phyloP scores from a whole-genome alignment of 1,284 basidiomycete species.

The Cryptococcus depauperatus region DNA sequence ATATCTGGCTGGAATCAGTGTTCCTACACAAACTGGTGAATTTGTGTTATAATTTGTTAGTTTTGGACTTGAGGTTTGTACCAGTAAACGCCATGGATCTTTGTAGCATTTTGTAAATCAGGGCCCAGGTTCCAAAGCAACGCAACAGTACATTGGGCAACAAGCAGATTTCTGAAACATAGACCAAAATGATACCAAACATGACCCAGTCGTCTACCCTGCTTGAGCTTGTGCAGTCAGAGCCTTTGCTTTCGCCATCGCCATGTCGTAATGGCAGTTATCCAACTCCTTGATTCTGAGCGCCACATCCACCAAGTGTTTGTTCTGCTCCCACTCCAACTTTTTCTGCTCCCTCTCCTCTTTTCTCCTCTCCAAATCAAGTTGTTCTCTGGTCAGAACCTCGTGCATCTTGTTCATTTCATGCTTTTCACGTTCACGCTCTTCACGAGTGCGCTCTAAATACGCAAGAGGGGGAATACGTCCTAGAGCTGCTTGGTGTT shows the following conservation, averaged over 20 bases:
- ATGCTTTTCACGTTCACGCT: conserved; percentile 4
- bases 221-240: conserved; percentile 1
- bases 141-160: too few species aligned
- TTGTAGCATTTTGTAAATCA: too few species aligned
- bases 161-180: too few species aligned
- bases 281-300: conserved; percentile 1
- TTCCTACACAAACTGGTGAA: not conserved
- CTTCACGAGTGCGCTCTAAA: not conserved
- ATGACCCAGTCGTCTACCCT: too few species aligned
- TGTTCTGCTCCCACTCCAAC: conserved; percentile 3
- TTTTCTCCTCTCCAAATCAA: not conserved
- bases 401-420: conserved; percentile 1
- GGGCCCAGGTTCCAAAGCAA: too few species aligned
- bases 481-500: not conserved
- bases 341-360: not conserved
- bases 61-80: not conserved
- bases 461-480: not conserved
- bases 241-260: not conserved
- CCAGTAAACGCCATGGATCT: too few species aligned
- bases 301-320: conserved; percentile 3
- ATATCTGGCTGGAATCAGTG: not conserved
- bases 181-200: too few species aligned
- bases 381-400: not conserved
- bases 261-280: not conserved
- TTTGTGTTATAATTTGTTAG: not conserved